Conservation (phyloP, 495 filamentous ascomycete species). For the Xylaria telfairii region DNA sequence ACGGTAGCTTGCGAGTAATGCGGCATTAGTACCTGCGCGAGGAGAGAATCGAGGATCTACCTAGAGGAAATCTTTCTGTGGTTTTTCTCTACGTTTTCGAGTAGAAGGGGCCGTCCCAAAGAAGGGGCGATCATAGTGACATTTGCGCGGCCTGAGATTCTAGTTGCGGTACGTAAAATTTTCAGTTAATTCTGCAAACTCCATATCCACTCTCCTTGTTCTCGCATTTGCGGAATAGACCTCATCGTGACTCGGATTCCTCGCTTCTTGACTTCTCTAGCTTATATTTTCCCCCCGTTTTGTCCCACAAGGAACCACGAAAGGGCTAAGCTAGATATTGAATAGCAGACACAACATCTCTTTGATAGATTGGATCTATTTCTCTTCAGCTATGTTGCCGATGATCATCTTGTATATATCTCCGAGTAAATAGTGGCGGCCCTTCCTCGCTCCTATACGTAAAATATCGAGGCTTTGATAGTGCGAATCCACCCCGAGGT, state of each 20-base stretch:
- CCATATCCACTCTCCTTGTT: not conserved
- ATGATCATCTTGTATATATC: not conserved
- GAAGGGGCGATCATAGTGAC: not conserved
- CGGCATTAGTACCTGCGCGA: not conserved
- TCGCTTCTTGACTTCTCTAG: not conserved
- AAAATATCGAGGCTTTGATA: not conserved
- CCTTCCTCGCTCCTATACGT: not conserved
- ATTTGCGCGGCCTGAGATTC: not conserved
- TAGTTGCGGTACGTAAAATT: not conserved
- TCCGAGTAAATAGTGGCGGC: not conserved
- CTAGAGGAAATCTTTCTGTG: not conserved
- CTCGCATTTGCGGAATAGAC: not conserved
- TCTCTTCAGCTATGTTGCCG: not conserved
- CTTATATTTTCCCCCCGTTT: too few relatives aligned
- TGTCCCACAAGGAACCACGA: not conserved
- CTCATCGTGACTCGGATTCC: not conserved
- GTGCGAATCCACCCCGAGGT: not conserved
- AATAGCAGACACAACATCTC: not conserved
- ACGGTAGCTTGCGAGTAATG: not conserved
- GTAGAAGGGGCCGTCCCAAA: not conserved
- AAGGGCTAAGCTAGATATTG: not conserved
- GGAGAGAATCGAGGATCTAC: not conserved
- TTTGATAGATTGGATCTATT: not conserved
- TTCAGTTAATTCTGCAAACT: not conserved
- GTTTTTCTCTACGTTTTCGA: not conserved